A percentile compares a stretch with the other conserved stretches of the same genome.
These are phyloP conservation scores for Sarocladium kiliense DNA, from an alignment of 2,329 filamentous ascomycete species.

Conservation along the genomic window DNA sequence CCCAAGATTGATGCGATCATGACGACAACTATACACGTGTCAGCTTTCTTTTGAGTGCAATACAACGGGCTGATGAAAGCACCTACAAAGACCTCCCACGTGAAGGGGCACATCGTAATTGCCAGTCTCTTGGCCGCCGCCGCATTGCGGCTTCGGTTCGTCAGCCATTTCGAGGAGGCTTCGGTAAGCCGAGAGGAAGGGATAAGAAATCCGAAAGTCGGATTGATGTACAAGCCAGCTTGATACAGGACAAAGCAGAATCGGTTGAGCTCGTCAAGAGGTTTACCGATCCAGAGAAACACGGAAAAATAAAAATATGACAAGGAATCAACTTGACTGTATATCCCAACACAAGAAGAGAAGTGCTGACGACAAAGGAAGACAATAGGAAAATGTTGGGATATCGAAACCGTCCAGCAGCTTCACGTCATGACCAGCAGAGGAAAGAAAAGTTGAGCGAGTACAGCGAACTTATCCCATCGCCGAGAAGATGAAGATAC, in stretches of 20 bases:
- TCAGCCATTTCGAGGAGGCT: not conserved
- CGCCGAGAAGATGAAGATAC: not conserved
- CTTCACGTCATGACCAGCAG: constrained; percentile 9
- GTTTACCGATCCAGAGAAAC: not conserved
- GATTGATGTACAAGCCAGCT: constrained; percentile 1
- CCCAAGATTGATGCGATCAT: constrained; percentile 22
- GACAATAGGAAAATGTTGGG: constrained; percentile 7
- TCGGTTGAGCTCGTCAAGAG: constrained; percentile 3
- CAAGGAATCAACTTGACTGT: not conserved
- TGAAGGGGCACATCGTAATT: constrained; percentile 23
- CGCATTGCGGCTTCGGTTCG: constrained; percentile 23
- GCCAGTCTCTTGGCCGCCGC: constrained; percentile 12
- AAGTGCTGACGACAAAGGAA: constrained; percentile 4
- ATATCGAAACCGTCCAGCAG: constrained; percentile 7
- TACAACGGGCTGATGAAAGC: no score
- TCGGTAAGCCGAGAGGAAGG: not conserved
- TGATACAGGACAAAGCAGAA: not conserved
- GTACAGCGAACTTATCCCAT: constrained; percentile 1
- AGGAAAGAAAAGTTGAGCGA: not conserved
- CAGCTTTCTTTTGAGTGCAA: not conserved
- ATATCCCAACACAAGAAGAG: constrained; percentile 7
- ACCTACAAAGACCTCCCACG: constrained; percentile 25
- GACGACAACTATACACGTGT: not conserved
- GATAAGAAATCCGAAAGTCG: not conserved
- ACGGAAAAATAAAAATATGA: not conserved